phyloP scores from a whole-genome alignment of 2,329 filamentous ascomycete species.

The Cytospora paraplurivora region DNA sequence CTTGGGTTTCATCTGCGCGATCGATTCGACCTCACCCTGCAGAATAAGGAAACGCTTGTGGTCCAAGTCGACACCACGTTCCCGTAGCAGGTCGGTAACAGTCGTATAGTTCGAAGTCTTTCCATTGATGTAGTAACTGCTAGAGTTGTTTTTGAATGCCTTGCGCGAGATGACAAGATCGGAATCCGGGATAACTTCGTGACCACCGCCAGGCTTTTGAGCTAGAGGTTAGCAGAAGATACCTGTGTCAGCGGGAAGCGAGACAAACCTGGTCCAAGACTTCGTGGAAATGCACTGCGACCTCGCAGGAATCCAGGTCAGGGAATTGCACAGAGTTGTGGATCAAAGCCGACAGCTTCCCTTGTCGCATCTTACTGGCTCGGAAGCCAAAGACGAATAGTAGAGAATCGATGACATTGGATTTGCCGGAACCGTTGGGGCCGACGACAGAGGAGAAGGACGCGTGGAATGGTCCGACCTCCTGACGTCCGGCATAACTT shows the following conservation, averaged over 20 bases:
- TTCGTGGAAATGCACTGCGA: conserved; percentile 95
- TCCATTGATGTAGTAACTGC: conserved; percentile 96
- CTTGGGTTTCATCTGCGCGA: conserved; percentile 99
- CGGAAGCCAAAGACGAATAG: conserved; percentile 99
- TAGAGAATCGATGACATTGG: conserved; percentile 96
- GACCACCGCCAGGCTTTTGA: conserved; percentile 66
- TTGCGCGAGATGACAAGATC: conserved; percentile 84
- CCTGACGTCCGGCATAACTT: conserved; percentile 92
- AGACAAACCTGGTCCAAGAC: conserved; percentile 75
- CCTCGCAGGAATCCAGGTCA: conserved; percentile 87
- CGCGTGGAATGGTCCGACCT: conserved; percentile 93
- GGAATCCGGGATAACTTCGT: conserved; percentile 79
- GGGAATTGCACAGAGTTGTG: conserved; percentile 92
- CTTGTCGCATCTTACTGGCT: conserved; percentile 98
- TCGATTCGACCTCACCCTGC: conserved; percentile 97
- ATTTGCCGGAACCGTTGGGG: conserved; percentile 97
- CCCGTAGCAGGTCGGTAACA: conserved; percentile 83
- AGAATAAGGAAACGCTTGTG: conserved; percentile 98
- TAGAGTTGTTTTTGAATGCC: conserved; percentile 97
- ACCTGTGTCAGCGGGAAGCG: background rate
- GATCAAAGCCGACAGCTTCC: conserved; percentile 95
- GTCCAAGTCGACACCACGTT: conserved; percentile 89
- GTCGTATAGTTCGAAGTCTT: conserved; percentile 89
- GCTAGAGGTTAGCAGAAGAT: conserved; percentile 34
- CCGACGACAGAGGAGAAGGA: conserved; percentile 98